Base-by-base conservation (phyloP, 768 basidiomycete species). In the Kwoniella dejecticola region DNA sequence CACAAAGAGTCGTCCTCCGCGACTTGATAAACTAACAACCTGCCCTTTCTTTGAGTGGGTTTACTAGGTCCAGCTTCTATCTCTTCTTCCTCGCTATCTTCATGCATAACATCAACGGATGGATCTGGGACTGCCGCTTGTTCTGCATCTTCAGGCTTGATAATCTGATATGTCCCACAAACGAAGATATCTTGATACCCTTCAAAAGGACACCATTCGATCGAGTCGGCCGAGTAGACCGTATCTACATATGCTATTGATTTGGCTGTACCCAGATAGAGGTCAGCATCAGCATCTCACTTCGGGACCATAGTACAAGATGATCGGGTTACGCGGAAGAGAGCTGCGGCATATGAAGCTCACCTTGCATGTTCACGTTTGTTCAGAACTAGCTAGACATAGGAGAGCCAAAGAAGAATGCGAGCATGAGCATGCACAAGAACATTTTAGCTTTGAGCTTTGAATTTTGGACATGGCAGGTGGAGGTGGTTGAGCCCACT, bases 81-180 rank as follows among this genome's bases (percentile, higher is more conserved):
- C 15, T 62, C 60, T 1, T 50, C 54, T 10, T 63, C 69, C 17
- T 62, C 68, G 42, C 57, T 68, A 6, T 59, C 68, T 6, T 69
- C 68, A 10, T 60, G 38, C 4, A 56, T 63, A 12, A 57, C 31
- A 1, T 40, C 59, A 19, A 53, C 53, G 11, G 19, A 15, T 15
- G 21, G 50, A 46, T 24, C 13, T 13, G n/a, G n/a, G n/a, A n/a
- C n/a, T n/a, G n/a, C n/a, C n/a, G 17, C 11, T 8, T 19, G 45
- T 38, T 44, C 45, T 5, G 29, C 33, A 24, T 47, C 49, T 10
- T 60, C 62, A 19, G 48, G 52, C 36, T 64, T 64, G 44, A 60
- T 40, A 24, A 98, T 83, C 68, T 90, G 87, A 80, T 99, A 99
- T 0, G 95, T 97, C 21, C 95, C 95, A 69, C 91, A 91, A 1